Evolutionary conservation across 352 stramenopile genomes (phyloP), one percentile per base, ranked within the genome.

Genomic region (Pythium volutum): DNA sequence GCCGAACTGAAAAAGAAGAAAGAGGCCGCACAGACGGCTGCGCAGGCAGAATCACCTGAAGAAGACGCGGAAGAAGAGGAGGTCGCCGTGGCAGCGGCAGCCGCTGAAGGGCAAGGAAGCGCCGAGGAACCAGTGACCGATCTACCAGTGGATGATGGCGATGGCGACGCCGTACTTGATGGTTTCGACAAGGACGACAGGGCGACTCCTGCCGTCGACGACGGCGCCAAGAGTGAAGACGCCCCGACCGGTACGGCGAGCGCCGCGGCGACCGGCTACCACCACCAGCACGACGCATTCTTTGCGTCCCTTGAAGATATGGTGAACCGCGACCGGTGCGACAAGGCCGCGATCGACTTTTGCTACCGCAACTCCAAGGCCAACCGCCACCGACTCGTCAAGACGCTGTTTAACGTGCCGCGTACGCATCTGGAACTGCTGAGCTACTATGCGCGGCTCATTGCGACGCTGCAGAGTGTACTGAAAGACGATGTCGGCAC

Each of bases 291-390:
- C 39, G 92, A 98, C 57, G 83, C 97, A 46, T 93, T 87, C 59
- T 93, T 94, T 62, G 73, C 64, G 20, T 95, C 97, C 29, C 73
- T 99, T 14, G 95, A 98, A 55, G 90, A 98, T 57, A 93, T 98
- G 61, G 84, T 96, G 59, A 97, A 96, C 58, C 87, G 96, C 36
- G 96, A 98, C 46, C 90, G 91, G 27, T 96, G 96, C 45, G 97
- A 99, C 75, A 98, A 98, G 51, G 86, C 98, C 15, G 94, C 95
- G 0, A 89, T 98, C 23, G 87, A 97, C 23, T 99, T 99, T 73
- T 98, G 92, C 75, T 97, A 98, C 54, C 94, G 93, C 51, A 97
- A 98, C 71, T 97, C 87, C 7, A 98, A 98, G 65, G 88, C 87
- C 26, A 91, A 94, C 23, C 78, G 95, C 12, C 98, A 71, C 62